Evolutionary conservation across 176 grass and related monocot species (phyloP).

Genomic region (Raddia distichophylla): DNA sequence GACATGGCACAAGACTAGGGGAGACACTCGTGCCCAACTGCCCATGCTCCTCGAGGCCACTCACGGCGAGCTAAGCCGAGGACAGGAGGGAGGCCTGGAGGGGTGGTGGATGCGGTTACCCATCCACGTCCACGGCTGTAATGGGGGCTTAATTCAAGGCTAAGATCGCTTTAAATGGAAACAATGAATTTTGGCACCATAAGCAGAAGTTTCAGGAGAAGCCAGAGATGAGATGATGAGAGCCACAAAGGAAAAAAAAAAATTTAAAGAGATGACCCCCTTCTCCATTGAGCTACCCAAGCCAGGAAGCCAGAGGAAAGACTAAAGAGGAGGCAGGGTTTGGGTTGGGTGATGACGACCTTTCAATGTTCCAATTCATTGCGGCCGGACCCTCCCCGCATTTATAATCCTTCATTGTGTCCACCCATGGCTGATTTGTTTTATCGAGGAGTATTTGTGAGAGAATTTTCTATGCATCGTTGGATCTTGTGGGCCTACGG

Average conservation of each 20-base stretch:
- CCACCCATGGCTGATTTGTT: not conserved
- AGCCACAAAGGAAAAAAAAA: too few relatives aligned
- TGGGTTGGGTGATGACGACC: conserved; percentile 6
- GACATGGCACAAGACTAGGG: not conserved
- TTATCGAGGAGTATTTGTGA: not conserved
- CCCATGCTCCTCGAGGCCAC: not conserved
- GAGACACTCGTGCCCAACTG: not conserved
- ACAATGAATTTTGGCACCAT: not conserved
- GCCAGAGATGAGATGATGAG: not conserved
- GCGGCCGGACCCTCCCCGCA: not conserved
- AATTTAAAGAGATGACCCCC: too few relatives aligned
- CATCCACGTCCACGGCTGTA: conserved; percentile 29
- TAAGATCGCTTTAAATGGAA: not conserved
- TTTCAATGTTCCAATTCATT: conserved; percentile 37
- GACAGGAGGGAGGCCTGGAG: not conserved
- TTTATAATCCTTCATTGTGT: not conserved
- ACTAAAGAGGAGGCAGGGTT: not conserved
- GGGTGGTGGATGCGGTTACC: conserved; percentile 28
- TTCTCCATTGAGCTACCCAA: not conserved
- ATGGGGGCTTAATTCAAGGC: not conserved
- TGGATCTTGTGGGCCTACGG: too few relatives aligned
- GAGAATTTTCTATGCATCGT: not conserved
- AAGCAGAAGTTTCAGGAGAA: not conserved
- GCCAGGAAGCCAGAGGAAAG: not conserved
- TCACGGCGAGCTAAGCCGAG: not conserved